A percentile compares a stretch with the other conserved stretches of the same genome.
phyloP scores from a whole-genome alignment of 805 yeast genomes.

The Ascoidea rubescens region DNA sequence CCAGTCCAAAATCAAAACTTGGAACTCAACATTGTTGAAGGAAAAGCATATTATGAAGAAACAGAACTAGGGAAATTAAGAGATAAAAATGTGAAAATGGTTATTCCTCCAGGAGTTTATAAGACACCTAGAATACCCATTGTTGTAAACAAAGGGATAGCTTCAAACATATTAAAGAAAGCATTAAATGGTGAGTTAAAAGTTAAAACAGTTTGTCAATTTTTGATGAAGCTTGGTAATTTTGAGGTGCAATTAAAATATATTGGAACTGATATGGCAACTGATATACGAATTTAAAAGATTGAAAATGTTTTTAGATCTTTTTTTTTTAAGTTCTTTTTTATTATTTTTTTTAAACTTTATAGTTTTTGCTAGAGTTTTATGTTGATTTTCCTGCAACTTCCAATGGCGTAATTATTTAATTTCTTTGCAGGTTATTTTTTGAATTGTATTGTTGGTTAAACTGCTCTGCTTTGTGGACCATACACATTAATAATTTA shows the following conservation, averaged over 20 bases:
- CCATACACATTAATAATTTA: too few relatives aligned
- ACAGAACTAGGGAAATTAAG: slow-evolving; percentile 30
- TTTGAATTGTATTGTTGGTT: too few relatives aligned
- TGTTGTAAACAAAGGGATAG: slow-evolving; percentile 27
- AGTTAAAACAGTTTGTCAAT: slow-evolving; percentile 30
- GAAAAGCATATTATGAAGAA: slow-evolving; percentile 34
- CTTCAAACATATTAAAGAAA: slow-evolving; percentile 32
- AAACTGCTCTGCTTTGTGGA: too few relatives aligned
- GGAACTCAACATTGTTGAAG: slow-evolving; percentile 26
- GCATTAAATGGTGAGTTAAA: slow-evolving; percentile 37
- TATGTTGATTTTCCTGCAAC: too few relatives aligned
- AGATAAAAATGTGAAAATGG: slow-evolving; percentile 22
- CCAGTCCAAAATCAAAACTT: slow-evolving; percentile 37
- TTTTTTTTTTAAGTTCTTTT: too few relatives aligned
- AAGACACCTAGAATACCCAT: slow-evolving; percentile 37
- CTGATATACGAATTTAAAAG: slow-evolving; percentile 24
- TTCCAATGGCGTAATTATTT: too few relatives aligned
- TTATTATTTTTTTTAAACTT: too few relatives aligned
- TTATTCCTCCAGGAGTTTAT: slow-evolving; percentile 38
- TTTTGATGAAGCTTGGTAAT: slow-evolving; percentile 24
- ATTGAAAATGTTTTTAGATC: slow-evolving; percentile 4
- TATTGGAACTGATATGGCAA: slow-evolving; percentile 27
- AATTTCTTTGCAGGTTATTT: too few relatives aligned
- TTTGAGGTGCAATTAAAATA: slow-evolving; percentile 29
- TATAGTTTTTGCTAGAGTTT: too few relatives aligned